Base-by-base conservation (phyloP, 2,329 filamentous ascomycete genomes). In the Chaetomiaceae sp. region DNA sequence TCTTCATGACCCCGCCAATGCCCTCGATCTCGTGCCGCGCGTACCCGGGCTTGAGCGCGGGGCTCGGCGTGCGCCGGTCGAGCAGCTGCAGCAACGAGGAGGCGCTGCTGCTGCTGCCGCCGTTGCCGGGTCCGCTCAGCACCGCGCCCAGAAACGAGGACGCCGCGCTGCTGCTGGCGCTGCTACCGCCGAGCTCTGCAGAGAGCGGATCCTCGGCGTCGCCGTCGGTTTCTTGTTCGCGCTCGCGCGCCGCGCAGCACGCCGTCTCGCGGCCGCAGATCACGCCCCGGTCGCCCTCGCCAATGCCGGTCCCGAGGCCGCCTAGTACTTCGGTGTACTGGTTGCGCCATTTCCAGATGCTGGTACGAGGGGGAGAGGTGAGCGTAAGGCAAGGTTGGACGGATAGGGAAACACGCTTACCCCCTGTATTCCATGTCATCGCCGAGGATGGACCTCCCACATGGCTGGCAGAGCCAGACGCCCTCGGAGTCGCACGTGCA, bases 11-110 rank as follows among this genome's bases (percentile, higher is more conserved):
- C 1, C 90, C 90, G 10, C 90, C 90, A 36, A 96, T 86, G 2
- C 90, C 90, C 60, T 95, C 88, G 50, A 96, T 86, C 66, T 96
- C 90, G 60, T 95, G 89, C 34, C 86, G 76, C 47, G 82, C 76
- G 60, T 95, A 96, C 3, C 89, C 89, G 0, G 86, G 74, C 48
- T 84, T 70, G 55, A 75, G 74, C 64, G 78, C 66, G 46, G 69
- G 72, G 17, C 56, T 58, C 12, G 73, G 70, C 20, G 72, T 75
- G 26, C 72, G 52, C 40, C 56, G 47, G 30, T 51, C 40, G 17
- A 38, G 29, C 2, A 33, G 24, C 17, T 36, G 39, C 30, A 36
- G 39, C 30, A 36, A 37, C 8, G 46, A 17, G 36, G 42, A 38
- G 6, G 22, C 6, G 45, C 38, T 48, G 42, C 34, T 38, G 10